Conservation (phyloP, 331 rosid species). For the Ulmus americana region DNA sequence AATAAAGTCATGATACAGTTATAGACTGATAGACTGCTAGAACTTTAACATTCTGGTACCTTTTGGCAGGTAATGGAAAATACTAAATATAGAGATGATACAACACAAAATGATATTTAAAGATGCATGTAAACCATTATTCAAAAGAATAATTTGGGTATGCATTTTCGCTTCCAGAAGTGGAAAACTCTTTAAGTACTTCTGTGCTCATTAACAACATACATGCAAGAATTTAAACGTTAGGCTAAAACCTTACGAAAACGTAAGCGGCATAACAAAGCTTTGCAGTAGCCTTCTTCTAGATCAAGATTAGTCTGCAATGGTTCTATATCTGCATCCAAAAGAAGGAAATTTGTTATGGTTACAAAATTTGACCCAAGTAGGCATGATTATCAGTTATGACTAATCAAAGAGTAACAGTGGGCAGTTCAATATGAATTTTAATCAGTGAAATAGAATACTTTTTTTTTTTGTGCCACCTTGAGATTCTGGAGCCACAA, state of each 20-base stretch:
- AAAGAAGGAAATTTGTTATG: neutral
- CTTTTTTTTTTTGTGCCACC: neutral
- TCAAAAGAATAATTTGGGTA: constrained; percentile 1
- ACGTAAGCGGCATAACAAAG: constrained; percentile 90
- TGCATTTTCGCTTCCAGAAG: constrained; percentile 7
- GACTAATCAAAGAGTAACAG: neutral
- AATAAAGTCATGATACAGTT: constrained; percentile 1
- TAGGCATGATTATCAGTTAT: neutral
- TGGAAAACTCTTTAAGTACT: neutral
- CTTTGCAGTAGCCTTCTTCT: constrained; percentile 96
- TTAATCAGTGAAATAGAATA: neutral
- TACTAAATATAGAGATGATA: no score
- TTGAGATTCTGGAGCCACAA: neutral
- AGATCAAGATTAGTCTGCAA: constrained; percentile 63
- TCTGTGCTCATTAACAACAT: constrained; percentile 17
- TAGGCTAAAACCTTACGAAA: constrained; percentile 98
- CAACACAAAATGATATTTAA: no score
- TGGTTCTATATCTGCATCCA: constrained; percentile 70
- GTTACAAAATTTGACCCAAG: neutral
- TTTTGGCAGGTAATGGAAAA: neutral
- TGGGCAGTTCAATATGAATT: neutral
- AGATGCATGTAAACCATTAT: neutral
- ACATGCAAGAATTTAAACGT: constrained; percentile 9
- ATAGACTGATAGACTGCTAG: neutral
- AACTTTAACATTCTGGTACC: neutral